Evolutionary conservation across 1,139 yeast genomes (phyloP).

Genomic region (Taphrina populina): DNA sequence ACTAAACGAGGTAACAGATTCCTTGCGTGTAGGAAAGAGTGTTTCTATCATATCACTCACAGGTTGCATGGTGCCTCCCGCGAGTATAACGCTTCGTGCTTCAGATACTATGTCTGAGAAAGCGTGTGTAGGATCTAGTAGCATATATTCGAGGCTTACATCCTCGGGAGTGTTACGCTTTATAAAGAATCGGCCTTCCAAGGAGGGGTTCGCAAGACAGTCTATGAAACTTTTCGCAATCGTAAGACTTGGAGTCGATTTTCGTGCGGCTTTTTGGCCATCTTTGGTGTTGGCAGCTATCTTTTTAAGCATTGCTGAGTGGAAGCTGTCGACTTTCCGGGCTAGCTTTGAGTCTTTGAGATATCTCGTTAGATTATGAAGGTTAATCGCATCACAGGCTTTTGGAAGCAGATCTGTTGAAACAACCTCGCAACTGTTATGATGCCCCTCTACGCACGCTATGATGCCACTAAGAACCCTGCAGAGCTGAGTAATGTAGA

Average conservation of each 20-base stretch:
- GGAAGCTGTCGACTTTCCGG: constrained; percentile 74
- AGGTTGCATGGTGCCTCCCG: constrained; percentile 99
- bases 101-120: constrained; percentile 66
- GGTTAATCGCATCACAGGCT: constrained; percentile 64
- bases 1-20: constrained; percentile 55
- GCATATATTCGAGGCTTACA: constrained; percentile 60
- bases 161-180: constrained; percentile 40
- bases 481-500: constrained; percentile 63
- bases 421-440: constrained; percentile 51
- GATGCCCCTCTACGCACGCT: constrained; percentile 44
- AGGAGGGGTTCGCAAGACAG: constrained; percentile 68
- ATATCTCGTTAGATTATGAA: constrained; percentile 65
- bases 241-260: constrained; percentile 58
- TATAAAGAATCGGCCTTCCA: constrained; percentile 80
- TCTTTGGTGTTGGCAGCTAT: constrained; percentile 43
- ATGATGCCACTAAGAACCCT: constrained; percentile 58
- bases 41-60: constrained; percentile 63
- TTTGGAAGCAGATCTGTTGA: constrained; percentile 51
- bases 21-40: constrained; percentile 61
- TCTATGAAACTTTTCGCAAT: constrained; percentile 64
- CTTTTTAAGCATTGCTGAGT: constrained; percentile 41
- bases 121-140: constrained; percentile 74
- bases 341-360: constrained; percentile 72
- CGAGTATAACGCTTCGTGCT: constrained; percentile 69
- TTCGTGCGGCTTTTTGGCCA: constrained; percentile 35